phyloP scores from a whole-genome alignment of 352 stramenopile species.

The Pythium chondricola region DNA sequence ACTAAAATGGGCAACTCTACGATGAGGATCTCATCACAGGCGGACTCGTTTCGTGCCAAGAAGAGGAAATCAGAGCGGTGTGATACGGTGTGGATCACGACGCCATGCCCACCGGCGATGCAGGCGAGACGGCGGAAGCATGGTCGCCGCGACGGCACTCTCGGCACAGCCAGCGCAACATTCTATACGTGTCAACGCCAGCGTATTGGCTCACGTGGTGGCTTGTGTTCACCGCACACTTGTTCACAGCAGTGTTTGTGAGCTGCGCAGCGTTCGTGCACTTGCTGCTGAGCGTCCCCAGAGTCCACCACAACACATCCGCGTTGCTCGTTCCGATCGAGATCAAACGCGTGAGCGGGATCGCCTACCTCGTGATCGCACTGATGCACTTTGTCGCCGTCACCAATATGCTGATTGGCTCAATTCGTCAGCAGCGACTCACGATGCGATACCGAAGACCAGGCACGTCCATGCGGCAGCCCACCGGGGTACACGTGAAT shows the following conservation, averaged over 20 bases:
- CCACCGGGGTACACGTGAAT: too few relatives aligned
- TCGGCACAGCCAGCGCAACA: too few relatives aligned
- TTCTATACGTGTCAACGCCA: too few relatives aligned
- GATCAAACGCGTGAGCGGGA: not conserved
- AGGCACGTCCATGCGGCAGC: too few relatives aligned
- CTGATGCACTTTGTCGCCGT: not conserved
- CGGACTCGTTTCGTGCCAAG: too few relatives aligned
- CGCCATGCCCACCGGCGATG: too few relatives aligned
- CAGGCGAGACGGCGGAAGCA: too few relatives aligned
- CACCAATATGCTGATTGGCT: not conserved
- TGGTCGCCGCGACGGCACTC: too few relatives aligned
- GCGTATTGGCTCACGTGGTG: slow-evolving; percentile 1
- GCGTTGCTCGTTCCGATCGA: not conserved
- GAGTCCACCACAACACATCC: not conserved
- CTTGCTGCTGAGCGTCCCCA: not conserved
- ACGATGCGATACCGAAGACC: not conserved
- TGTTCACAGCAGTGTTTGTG: slow-evolving; percentile 1
- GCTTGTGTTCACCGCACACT: slow-evolving; percentile 1
- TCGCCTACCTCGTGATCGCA: slow-evolving; percentile 3
- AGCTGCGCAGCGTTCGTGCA: not conserved
- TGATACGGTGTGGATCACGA: too few relatives aligned
- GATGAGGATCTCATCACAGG: too few relatives aligned
- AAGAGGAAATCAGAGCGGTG: too few relatives aligned
- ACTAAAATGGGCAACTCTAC: too few relatives aligned
- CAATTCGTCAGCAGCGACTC: not conserved